These are phyloP conservation scores for Podospora pseudopauciseta DNA, from an alignment of 495 filamentous ascomycete species.

Conservation along the genomic window DNA sequence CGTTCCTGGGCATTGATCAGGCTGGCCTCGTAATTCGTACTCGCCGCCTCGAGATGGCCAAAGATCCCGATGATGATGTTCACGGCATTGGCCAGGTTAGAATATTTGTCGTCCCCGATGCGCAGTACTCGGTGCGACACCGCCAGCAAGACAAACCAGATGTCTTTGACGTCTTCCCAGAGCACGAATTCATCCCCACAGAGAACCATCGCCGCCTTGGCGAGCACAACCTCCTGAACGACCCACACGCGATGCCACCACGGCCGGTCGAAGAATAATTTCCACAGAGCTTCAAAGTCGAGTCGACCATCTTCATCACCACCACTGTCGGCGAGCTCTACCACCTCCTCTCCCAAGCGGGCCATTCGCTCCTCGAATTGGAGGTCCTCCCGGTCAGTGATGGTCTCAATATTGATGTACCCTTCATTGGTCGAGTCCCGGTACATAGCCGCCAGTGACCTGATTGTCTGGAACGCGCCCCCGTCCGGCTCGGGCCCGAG, in stretches of 20 bases:
- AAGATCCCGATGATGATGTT: constrained; percentile 2
- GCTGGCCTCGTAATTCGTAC: not conserved
- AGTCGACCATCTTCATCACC: too few relatives aligned
- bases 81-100: too few relatives aligned
- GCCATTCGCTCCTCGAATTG: too few relatives aligned
- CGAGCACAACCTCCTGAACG: constrained; percentile 1
- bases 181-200: not conserved
- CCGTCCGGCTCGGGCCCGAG: constrained; percentile 1
- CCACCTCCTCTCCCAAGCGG: too few relatives aligned
- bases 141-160: constrained; percentile 12
- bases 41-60: constrained; percentile 8
- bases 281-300: not conserved
- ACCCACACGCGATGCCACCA: constrained; percentile 2
- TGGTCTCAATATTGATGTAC: not conserved
- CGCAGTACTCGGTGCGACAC: not conserved
- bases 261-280: not conserved
- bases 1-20: not conserved
- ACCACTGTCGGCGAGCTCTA: too few relatives aligned
- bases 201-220: not conserved
- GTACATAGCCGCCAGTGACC: not conserved
- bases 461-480: not conserved
- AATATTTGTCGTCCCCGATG: not conserved
- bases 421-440: not conserved
- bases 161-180: constrained; percentile 17
- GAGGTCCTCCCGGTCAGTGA: too few relatives aligned